Conservation (phyloP, 768 basidiomycete genomes). For the Kwoniella shandongensis region DNA sequence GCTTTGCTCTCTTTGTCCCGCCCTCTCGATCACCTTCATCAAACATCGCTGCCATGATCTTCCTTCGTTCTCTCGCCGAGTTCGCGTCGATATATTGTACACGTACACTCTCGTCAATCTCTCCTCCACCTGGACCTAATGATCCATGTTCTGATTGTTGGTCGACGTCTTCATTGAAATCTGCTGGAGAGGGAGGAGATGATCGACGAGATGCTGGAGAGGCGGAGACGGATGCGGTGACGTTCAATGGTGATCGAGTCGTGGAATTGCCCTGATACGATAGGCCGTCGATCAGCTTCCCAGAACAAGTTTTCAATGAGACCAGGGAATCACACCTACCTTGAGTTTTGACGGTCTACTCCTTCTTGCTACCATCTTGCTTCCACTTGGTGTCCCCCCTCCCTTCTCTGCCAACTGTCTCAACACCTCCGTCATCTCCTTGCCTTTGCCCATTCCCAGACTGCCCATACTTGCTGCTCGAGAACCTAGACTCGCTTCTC, state of each 20-base stretch:
- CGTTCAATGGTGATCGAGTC: slow-evolving; percentile 15
- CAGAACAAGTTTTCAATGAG: no score
- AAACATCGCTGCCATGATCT: slow-evolving; percentile 42
- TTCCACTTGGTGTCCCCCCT: slow-evolving; percentile 7
- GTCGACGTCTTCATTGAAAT: no score
- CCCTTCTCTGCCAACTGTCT: slow-evolving; percentile 29
- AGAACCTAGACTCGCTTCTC: not conserved
- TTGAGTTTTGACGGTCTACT: slow-evolving; percentile 16
- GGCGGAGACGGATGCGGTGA: slow-evolving; percentile 9
- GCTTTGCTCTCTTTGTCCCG: slow-evolving; percentile 3
- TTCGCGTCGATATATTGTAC: slow-evolving; percentile 43
- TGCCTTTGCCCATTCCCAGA: slow-evolving; percentile 1
- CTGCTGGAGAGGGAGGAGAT: slow-evolving; percentile 6
- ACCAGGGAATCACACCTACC: slow-evolving; percentile 8
- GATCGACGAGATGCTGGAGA: not conserved
- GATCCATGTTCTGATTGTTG: slow-evolving; percentile 3
- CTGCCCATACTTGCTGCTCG: slow-evolving; percentile 17
- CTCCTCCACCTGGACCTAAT: not conserved
- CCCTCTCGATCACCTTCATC: slow-evolving; percentile 4
- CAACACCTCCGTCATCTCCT: slow-evolving; percentile 37
- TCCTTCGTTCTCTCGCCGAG: slow-evolving; percentile 43
- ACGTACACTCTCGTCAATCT: slow-evolving; percentile 40
- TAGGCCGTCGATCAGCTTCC: no score
- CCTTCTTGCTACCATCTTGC: slow-evolving; percentile 1
- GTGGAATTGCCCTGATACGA: not conserved